Conservation (phyloP, 345 rosid species). For the Eucalyptus regnans region DNA sequence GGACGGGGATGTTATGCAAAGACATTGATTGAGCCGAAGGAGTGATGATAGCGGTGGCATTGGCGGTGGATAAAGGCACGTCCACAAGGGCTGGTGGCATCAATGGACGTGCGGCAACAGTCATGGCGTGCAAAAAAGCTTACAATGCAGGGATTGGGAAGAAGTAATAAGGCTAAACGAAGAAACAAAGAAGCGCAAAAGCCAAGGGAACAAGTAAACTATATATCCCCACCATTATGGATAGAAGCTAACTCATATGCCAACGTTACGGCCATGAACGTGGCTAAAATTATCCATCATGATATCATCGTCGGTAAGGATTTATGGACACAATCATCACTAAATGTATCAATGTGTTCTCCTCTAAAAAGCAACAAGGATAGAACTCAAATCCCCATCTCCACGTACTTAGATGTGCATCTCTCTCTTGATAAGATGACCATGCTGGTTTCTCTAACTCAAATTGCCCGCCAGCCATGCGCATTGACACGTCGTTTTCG, state of each 20-base stretch:
- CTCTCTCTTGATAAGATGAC: not conserved
- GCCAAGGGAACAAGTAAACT: not conserved
- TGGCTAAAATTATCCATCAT: not conserved
- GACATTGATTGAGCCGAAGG: not conserved
- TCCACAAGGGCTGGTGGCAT: not conserved
- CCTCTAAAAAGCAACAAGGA: not conserved
- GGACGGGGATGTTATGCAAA: not conserved
- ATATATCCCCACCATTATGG: not conserved
- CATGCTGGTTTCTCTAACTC: not conserved
- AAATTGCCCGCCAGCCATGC: not conserved
- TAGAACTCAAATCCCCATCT: not conserved
- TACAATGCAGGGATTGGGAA: not conserved
- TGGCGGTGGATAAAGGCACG: not conserved
- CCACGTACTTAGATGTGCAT: not conserved
- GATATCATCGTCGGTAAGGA: not conserved
- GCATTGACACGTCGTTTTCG: not conserved
- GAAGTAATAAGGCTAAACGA: not conserved
- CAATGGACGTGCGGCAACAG: not conserved
- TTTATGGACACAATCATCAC: not conserved
- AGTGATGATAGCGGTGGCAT: not conserved
- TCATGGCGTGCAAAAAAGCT: not conserved
- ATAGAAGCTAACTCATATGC: not conserved
- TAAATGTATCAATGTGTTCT: not conserved
- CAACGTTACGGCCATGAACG: not conserved
- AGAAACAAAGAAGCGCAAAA: not conserved